A percentile compares a stretch with the other conserved stretches of the same genome.
Evolutionary conservation across 2,329 filamentous ascomycete genomes (phyloP).

Genomic region (Neobulgaria alba): DNA sequence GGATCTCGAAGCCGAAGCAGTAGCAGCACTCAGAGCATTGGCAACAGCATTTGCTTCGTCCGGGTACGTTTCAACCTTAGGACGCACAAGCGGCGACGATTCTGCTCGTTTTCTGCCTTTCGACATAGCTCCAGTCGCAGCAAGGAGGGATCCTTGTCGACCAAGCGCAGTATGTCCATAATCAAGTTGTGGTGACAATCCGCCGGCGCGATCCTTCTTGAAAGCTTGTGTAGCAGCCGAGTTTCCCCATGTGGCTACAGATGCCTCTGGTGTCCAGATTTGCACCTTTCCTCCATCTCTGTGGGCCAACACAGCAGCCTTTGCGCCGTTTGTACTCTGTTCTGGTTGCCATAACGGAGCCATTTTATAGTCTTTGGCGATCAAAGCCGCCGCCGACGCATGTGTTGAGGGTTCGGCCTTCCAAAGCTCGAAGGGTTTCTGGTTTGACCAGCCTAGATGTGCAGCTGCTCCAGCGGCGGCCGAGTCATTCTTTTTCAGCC

Average conservation of each 20-base stretch:
- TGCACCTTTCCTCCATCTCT: constrained; percentile 42
- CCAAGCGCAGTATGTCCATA: constrained; percentile 41
- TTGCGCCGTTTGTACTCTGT: constrained; percentile 57
- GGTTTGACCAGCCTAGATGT: constrained; percentile 62
- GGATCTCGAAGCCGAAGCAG: constrained; percentile 38
- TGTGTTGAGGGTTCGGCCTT: constrained; percentile 53
- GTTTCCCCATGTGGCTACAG: constrained; percentile 39
- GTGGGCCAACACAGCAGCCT: constrained; percentile 63
- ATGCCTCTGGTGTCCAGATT: constrained; percentile 38
- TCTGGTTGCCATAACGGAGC: constrained; percentile 51
- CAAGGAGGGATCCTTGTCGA: constrained; percentile 58
- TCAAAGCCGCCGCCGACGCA: constrained; percentile 49
- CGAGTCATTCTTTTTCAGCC: constrained; percentile 43
- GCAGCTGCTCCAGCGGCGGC: constrained; percentile 72
- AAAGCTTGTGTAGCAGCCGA: constrained; percentile 65
- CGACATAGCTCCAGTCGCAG: constrained; percentile 70
- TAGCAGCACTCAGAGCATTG: constrained; percentile 67
- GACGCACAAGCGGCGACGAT: constrained; percentile 42
- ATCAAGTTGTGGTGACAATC: constrained; percentile 36
- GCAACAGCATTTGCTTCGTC: constrained; percentile 50
- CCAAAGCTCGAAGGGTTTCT: constrained; percentile 57
- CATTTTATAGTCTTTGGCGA: constrained; percentile 50
- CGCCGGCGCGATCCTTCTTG: constrained; percentile 36
- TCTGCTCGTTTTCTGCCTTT: constrained; percentile 48
- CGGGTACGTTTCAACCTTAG: constrained; percentile 39